phyloP scores from a whole-genome alignment of 1,139 yeast species.

The Sugiyamaella sp. region DNA sequence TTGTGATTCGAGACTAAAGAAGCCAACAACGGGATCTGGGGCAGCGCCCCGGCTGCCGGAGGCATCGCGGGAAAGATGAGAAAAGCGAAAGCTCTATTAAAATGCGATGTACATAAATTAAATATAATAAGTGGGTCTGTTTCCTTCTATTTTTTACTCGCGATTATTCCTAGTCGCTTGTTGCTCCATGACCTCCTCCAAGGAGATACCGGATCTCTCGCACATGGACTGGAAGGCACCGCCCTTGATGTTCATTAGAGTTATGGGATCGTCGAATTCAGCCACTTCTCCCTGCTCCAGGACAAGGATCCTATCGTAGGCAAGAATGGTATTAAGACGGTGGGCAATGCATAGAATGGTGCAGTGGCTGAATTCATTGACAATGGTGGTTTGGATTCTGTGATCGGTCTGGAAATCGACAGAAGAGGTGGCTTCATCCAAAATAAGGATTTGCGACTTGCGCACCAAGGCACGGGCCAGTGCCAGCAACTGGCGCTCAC shows the following conservation, averaged over 20 bases:
- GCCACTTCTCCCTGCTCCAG: slow-evolving; percentile 64
- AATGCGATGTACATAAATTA: slow-evolving; percentile 1
- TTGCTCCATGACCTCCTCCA: slow-evolving; percentile 42
- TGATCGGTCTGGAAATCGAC: slow-evolving; percentile 82
- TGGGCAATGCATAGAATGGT: slow-evolving; percentile 84
- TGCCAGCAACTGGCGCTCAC: slow-evolving; percentile 76
- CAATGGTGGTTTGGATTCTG: slow-evolving; percentile 67
- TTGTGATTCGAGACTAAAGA: too few species aligned
- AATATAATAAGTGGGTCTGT: neutral
- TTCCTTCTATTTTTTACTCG: neutral
- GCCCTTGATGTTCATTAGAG: slow-evolving; percentile 46
- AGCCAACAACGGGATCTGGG: neutral
- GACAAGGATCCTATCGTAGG: slow-evolving; percentile 68
- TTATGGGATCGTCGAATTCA: slow-evolving; percentile 55
- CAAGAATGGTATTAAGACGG: slow-evolving; percentile 68
- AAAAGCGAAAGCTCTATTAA: neutral
- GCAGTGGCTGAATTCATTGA: slow-evolving; percentile 61
- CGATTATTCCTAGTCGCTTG: slow-evolving; percentile 11
- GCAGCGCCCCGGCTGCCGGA: neutral
- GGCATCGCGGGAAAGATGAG: neutral
- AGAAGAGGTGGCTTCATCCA: slow-evolving; percentile 85
- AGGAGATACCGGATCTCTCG: slow-evolving; percentile 53
- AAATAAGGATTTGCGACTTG: slow-evolving; percentile 63
- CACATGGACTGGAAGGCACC: slow-evolving; percentile 67
- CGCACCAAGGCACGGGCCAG: slow-evolving; percentile 79